These are phyloP conservation scores for Mitragyna speciosa DNA, from an alignment of 257 asterid genomes.

Conservation along the genomic window DNA sequence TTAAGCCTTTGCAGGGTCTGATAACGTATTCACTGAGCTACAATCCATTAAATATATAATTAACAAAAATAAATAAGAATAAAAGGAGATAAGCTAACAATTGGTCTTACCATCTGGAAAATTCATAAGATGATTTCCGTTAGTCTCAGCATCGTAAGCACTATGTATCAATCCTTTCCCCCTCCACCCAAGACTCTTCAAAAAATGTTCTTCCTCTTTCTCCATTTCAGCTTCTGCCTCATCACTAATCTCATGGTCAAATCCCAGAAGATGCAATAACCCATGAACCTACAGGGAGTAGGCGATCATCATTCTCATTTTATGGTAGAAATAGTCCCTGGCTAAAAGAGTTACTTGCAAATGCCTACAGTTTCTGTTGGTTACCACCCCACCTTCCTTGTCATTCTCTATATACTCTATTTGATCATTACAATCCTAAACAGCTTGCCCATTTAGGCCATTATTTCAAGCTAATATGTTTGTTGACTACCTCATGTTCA, in stretches of 20 bases:
- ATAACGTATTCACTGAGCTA: not conserved
- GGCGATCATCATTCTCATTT: conserved; percentile 12
- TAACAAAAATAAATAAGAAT: not conserved
- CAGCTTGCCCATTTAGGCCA: not conserved
- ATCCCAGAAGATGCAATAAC: conserved; percentile 91
- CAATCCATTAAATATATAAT: not conserved
- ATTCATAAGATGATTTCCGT: conserved; percentile 46
- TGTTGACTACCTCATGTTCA: not conserved
- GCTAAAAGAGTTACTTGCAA: not conserved
- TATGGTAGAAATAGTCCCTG: not conserved
- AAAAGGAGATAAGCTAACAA: conserved; percentile 21
- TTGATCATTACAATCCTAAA: not conserved
- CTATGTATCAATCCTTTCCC: conserved; percentile 94
- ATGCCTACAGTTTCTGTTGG: not conserved
- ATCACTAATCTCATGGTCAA: conserved; percentile 92
- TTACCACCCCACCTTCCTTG: not conserved
- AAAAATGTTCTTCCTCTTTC: conserved; percentile 74
- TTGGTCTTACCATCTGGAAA: conserved; percentile 56
- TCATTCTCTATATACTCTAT: not conserved
- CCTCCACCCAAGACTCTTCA: conserved; percentile 86
- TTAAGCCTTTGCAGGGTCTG: conserved; percentile 34
- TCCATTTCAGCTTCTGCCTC: conserved; percentile 99
- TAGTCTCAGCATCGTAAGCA: conserved; percentile 55
- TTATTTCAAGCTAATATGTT: not conserved
- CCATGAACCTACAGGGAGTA: conserved; percentile 78